Evolutionary conservation across 2,329 filamentous ascomycete species (phyloP).

Genomic region (Ceratocystis harringtonii): DNA sequence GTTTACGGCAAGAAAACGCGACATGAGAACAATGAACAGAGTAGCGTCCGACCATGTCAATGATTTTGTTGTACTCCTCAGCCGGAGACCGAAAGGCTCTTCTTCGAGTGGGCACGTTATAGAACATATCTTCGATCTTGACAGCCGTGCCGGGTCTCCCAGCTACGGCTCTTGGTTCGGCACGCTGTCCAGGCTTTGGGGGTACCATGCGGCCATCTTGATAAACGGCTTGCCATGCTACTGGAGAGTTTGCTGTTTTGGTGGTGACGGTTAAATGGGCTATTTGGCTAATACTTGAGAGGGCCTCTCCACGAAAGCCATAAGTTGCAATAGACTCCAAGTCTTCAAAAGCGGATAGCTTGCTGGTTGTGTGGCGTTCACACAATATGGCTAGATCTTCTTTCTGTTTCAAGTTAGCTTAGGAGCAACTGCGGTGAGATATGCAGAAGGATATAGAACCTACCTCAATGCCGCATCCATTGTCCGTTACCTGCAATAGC

Average conservation of each 20-base stretch:
- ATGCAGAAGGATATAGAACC: constrained; percentile 22
- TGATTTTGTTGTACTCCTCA: constrained; percentile 95
- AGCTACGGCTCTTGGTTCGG: constrained; percentile 75
- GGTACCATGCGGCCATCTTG: constrained; percentile 67
- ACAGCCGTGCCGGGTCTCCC: constrained; percentile 87
- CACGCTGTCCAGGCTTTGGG: constrained; percentile 71
- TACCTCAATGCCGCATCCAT: constrained; percentile 89
- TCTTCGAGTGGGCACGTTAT: constrained; percentile 80
- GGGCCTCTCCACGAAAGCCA: constrained; percentile 90
- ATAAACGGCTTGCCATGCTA: constrained; percentile 84
- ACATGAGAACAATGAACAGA: constrained; percentile 85
- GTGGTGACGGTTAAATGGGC: constrained; percentile 92
- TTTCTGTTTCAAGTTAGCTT: constrained; percentile 40
- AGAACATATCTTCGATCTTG: constrained; percentile 92
- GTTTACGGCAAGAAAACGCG: constrained; percentile 91
- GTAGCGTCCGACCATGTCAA: constrained; percentile 87
- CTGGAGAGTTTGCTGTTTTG: constrained; percentile 72
- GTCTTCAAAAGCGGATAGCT: constrained; percentile 86
- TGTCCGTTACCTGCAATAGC: constrained; percentile 90
- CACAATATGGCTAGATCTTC: constrained; percentile 86
- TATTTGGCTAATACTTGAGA: constrained; percentile 97
- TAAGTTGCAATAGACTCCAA: constrained; percentile 82
- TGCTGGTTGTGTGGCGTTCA: constrained; percentile 92
- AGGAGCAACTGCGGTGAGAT: neutral
- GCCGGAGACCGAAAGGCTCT: constrained; percentile 80